phyloP scores from a whole-genome alignment of 176 grass and related monocot genomes.

The Triticum dicoccoides region DNA sequence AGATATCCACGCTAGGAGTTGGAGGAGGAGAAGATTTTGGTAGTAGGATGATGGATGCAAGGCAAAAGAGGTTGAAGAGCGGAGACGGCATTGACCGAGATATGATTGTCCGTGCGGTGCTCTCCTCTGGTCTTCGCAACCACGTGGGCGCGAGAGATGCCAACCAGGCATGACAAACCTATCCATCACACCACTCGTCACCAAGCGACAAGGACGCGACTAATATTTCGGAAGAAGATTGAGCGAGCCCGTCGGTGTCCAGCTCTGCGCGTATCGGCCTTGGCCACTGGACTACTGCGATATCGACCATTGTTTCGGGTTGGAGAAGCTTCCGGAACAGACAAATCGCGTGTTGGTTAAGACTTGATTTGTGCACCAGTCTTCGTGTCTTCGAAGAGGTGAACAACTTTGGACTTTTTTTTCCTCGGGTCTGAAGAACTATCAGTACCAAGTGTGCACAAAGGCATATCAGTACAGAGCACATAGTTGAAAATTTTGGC shows the following conservation, averaged over 20 bases:
- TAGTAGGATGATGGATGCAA: background rate
- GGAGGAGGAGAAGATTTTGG: slow-evolving; percentile 14
- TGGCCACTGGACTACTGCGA: background rate
- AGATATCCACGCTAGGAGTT: background rate
- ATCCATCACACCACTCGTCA: background rate
- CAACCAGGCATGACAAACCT: background rate
- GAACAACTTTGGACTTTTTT: background rate
- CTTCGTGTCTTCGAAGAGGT: background rate
- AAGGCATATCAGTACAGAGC: background rate
- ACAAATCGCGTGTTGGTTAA: background rate
- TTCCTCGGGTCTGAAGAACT: background rate
- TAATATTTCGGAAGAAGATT: background rate
- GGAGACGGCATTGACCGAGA: slow-evolving; percentile 35
- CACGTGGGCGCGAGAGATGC: slow-evolving; percentile 14
- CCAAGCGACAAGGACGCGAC: background rate
- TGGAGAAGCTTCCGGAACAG: background rate
- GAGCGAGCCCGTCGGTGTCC: background rate
- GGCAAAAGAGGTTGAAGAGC: background rate
- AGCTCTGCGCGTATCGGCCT: background rate
- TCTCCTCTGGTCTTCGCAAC: background rate
- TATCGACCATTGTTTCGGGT: background rate
- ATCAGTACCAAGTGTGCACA: background rate
- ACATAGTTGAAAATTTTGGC: background rate
- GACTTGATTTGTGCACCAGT: background rate
- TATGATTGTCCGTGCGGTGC: background rate